phyloP scores from a whole-genome alignment of 192 early-diverging fungal genomes.

The Allomyces javanicus region DNA sequence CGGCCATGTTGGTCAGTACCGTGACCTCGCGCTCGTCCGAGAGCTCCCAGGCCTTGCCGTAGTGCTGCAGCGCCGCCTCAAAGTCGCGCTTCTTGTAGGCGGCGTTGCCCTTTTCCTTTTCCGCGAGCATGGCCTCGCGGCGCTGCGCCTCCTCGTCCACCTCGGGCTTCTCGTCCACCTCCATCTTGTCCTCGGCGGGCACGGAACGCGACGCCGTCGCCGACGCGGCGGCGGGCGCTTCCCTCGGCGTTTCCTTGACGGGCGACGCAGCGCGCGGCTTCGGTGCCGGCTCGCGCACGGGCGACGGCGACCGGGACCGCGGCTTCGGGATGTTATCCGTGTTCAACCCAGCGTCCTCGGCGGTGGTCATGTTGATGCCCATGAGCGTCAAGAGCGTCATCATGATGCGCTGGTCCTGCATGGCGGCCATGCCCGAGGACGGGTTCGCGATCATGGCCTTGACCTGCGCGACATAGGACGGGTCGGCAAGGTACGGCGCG shows the following conservation, averaged over 20 bases:
- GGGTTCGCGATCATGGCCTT: conserved; percentile 56
- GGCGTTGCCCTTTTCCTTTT: conserved; percentile 74
- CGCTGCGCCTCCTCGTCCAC: conserved; percentile 30
- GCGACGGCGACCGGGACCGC: neutral
- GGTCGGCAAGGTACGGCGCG: conserved; percentile 45
- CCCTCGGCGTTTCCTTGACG: conserved; percentile 15
- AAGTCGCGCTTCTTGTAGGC: conserved; percentile 87
- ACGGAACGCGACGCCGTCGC: too few species aligned
- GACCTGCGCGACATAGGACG: conserved; percentile 54
- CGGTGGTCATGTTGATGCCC: conserved; percentile 39
- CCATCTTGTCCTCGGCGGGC: conserved; percentile 13
- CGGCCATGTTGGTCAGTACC: conserved; percentile 88
- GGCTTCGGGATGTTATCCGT: neutral
- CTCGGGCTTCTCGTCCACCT: conserved; percentile 20
- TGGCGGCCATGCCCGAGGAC: conserved; percentile 38
- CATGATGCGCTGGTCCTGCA: conserved; percentile 71
- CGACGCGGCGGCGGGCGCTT: neutral
- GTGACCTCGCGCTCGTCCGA: conserved; percentile 70
- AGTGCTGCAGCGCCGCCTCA: conserved; percentile 70
- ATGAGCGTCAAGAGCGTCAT: conserved; percentile 50
- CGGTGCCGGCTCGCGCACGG: conserved; percentile 7
- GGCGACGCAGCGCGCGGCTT: conserved; percentile 9
- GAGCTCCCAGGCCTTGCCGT: conserved; percentile 73
- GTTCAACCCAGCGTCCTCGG: neutral
- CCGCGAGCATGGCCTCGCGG: conserved; percentile 34